Conservation (phyloP, 768 basidiomycete species). For the Termitomyces eurrhizus region DNA sequence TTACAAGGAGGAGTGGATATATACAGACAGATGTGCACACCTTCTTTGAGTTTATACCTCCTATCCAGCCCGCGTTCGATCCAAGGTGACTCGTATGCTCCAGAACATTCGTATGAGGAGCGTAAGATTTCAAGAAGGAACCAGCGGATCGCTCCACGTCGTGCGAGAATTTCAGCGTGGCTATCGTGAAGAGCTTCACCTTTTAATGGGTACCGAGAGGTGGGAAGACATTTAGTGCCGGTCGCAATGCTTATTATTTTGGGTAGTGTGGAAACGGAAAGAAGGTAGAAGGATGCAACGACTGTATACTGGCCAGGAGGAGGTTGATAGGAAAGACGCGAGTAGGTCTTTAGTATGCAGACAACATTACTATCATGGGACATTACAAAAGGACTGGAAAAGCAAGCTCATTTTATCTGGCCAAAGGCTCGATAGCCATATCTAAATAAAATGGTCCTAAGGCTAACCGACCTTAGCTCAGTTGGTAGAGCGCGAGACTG, state of each 20-base stretch:
- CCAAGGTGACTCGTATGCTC: constrained; percentile 43
- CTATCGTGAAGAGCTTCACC: constrained; percentile 87
- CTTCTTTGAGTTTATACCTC: constrained; percentile 42
- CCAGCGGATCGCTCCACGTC: constrained; percentile 77
- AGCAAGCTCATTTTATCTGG: too few species aligned
- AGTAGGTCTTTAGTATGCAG: constrained; percentile 40
- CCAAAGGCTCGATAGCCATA: too few species aligned
- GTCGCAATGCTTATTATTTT: constrained; percentile 73
- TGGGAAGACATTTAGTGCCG: constrained; percentile 85
- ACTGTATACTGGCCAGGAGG: constrained; percentile 59
- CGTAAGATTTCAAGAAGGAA: constrained; percentile 65
- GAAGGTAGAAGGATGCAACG: constrained; percentile 52
- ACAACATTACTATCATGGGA: constrained; percentile 17
- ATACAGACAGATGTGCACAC: constrained; percentile 62
- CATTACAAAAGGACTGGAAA: constrained; percentile 3
- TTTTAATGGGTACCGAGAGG: constrained; percentile 47
- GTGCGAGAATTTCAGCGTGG: constrained; percentile 91
- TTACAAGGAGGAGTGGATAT: constrained; percentile 58
- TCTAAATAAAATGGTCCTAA: too few species aligned
- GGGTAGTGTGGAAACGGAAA: constrained; percentile 18
- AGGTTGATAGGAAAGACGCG: constrained; percentile 44
- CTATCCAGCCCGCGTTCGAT: constrained; percentile 32
- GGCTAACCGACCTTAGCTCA: constrained; percentile 37
- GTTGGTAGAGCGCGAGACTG: constrained; percentile 47
- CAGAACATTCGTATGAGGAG: constrained; percentile 13